Evolutionary conservation across 192 early-diverging fungal species (phyloP), one percentile per base, ranked within the genome.

Genomic region (Gryganskiella cystojenkinii): DNA sequence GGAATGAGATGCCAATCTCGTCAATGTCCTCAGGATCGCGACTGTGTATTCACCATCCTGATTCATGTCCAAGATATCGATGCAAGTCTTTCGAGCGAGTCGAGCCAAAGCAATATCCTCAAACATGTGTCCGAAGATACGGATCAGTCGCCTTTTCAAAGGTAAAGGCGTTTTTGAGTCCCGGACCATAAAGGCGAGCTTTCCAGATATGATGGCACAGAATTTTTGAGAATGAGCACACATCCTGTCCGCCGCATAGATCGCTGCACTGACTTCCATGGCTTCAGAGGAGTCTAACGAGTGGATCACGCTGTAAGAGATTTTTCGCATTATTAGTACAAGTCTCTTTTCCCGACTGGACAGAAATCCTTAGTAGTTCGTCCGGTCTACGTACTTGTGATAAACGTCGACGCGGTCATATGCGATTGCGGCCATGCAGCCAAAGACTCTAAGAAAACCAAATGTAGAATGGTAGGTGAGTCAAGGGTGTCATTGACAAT

Each of bases 121-220:
- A 57, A 83, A 81, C 84, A 85, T 85, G 53, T 85, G 84, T 27
- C 84, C 81, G 56, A 85, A 80, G 45, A 85, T 81, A n/a, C 75
- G 67, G 34, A 85, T 72, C 24, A 83, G 52, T 53, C 70, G 42
- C 17, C 71, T 65, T 34, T 64, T 61, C 27, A 81, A 53, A 11
- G 80, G 67, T 3, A 80, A 55, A 14, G 80, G 70, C 15, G 76
- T 81, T 35, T 69, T 70, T 31, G 49, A 49, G 35, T 73, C 69
- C n/a, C 64, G 64, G 27, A 68, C 64, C 71, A 80, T 75, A 34
- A 69, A 64, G 13, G 61, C 68, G 7, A 83, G 55, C 50, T 81
- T 80, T 34, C 68, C 72, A 44, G 69, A 79, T 4, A 85, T 81
- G 47, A 82, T 80, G 14, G 76, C 64, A n/a, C 74, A 78, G 61